Evolutionary conservation across 2,329 filamentous ascomycete genomes (phyloP), one percentile per base, ranked within the genome.

Genomic region (Apiospora kogelbergensis): DNA sequence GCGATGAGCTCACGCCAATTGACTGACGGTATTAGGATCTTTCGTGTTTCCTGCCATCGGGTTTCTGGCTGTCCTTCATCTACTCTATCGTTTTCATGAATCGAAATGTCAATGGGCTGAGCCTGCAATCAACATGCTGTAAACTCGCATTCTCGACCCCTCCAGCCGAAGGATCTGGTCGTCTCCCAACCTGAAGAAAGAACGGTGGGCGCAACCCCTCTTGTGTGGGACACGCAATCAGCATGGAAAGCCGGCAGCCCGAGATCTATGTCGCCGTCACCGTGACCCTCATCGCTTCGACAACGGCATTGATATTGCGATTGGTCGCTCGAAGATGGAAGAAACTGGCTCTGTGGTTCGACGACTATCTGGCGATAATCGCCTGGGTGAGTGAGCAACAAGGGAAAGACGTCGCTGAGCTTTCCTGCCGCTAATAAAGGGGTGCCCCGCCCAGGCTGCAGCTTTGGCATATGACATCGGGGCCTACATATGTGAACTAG

Each of bases 391-490:
- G 66, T 67, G 26, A 13, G 10, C 10, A 33, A 2, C 4, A 57
- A 10, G 1, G 1, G 30, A n/a, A 10, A 37, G 1, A 3, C n/a
- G 10, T 1, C n/a, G 9, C 22, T 2, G 26, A 11, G 20, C 7
- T 7, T 24, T 26, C 6, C 20, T 40, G 15, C 37, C 6, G 46
- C 46, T 26, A 63, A 30, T 30, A 20, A 20, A 30, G 48, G 24
- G 26, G 48, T 9, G 41, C 42, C 44, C 30, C 37, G 9, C 24
- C 26, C 24, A 67, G 66, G 22, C 33, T 60, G 48, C 66, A 13
- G 66, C 66, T 15, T 24, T 67, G 11, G 45, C 30, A 10, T 67
- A 67, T 20, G 66, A 63, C 20, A 45, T 45, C 1, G 66, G n/a
- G 3, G 26, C 22, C 6, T 67, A 13, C 22, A 60, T 60, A 42